Conservation (phyloP, 1,284 basidiomycete genomes). For the Ustilago curta region DNA sequence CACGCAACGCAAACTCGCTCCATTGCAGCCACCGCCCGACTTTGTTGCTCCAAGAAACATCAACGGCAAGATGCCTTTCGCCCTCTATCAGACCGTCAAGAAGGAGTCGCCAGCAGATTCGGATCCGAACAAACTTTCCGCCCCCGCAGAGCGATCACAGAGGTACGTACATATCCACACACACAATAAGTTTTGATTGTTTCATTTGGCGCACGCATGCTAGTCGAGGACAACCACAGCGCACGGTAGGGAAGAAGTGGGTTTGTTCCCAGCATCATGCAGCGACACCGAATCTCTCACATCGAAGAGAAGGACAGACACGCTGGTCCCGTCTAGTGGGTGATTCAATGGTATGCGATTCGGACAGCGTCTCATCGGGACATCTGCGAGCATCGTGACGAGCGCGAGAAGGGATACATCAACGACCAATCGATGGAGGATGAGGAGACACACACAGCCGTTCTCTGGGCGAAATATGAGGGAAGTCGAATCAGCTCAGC, state of each 20-base stretch:
- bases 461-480: background rate
- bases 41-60: conserved; percentile 32
- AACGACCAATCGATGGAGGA: background rate
- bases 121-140: background rate
- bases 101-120: conserved; percentile 4
- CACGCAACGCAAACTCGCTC: conserved; percentile 12
- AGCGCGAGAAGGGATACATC: background rate
- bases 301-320: background rate
- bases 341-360: background rate
- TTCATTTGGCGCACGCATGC: background rate
- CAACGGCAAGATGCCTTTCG: conserved; percentile 53
- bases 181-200: background rate
- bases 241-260: background rate
- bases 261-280: conserved; percentile 3
- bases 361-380: background rate
- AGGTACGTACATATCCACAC: conserved; percentile 23
- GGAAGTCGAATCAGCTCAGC: background rate
- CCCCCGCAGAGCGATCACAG: conserved; percentile 6
- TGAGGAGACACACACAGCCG: background rate
- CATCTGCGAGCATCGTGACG: background rate
- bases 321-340: background rate
- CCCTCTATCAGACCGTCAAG: conserved; percentile 39
- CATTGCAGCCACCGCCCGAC: conserved; percentile 22
- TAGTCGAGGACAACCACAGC: background rate
- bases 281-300: background rate